Percentiles rank a stretch among this genome's conserved stretches.
phyloP scores from a whole-genome alignment of 2,329 filamentous ascomycete species.

The Lachnellula hyalina region DNA sequence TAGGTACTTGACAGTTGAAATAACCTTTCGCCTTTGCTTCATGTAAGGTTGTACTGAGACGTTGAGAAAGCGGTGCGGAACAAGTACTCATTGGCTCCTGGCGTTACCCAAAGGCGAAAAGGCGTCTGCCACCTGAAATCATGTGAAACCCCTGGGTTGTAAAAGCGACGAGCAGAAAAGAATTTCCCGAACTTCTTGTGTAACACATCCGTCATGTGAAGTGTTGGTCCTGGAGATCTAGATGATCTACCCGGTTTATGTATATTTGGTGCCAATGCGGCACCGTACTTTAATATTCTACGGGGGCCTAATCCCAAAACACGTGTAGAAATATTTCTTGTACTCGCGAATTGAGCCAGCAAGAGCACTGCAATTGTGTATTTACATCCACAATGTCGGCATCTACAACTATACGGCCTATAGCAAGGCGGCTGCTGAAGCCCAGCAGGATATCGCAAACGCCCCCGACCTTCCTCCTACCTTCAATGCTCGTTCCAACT shows the following conservation, averaged over 20 bases:
- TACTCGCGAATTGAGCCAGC: not conserved
- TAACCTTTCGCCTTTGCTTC: no score
- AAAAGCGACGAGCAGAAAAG: slow-evolving; percentile 12
- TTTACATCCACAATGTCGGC: slow-evolving; percentile 25
- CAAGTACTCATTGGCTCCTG: not conserved
- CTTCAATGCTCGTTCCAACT: slow-evolving; percentile 20
- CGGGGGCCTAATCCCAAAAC: not conserved
- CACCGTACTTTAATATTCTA: no score
- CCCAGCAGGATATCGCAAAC: slow-evolving; percentile 13
- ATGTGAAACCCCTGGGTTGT: slow-evolving; percentile 2
- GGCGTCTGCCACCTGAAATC: slow-evolving; percentile 2
- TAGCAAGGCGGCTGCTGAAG: slow-evolving; percentile 16
- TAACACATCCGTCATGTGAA: not conserved
- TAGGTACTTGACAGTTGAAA: no score
- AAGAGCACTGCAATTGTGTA: slow-evolving; percentile 1
- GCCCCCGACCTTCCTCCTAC: slow-evolving; percentile 30
- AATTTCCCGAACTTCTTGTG: not conserved
- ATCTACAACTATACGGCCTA: slow-evolving; percentile 23
- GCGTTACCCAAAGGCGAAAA: not conserved
- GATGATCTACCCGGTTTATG: no score
- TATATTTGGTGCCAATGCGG: no score
- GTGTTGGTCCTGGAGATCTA: not conserved
- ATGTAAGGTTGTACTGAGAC: not conserved
- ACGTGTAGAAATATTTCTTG: not conserved
- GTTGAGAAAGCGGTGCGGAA: not conserved